A percentile compares a stretch with the other conserved stretches of the same genome.
Evolutionary conservation across 2,329 filamentous ascomycete genomes (phyloP).

Genomic region (Aspergillus pseudoterreus): DNA sequence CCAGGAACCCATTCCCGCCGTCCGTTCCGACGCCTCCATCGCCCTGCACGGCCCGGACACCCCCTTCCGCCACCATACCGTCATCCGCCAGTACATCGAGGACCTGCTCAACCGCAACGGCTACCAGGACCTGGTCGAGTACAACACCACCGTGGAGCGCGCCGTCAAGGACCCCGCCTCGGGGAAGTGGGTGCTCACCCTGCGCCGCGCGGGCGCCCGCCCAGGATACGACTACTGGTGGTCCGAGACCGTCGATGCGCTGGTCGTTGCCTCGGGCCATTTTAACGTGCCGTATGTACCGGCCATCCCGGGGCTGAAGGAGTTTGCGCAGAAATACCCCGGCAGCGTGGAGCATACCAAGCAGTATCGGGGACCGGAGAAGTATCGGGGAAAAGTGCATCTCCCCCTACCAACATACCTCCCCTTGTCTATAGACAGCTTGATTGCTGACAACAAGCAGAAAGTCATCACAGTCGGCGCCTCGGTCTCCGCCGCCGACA

Average conservation of each 20-base stretch:
- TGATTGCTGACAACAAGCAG: conserved; percentile 30
- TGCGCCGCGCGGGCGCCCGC: conserved; percentile 40
- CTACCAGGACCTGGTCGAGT: conserved; percentile 46
- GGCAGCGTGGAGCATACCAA: conserved; percentile 41
- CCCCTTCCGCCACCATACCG: conserved; percentile 60
- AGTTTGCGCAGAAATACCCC: conserved; percentile 37
- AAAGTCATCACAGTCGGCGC: conserved; percentile 60
- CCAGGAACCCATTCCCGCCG: conserved; percentile 51
- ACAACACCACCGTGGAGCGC: conserved; percentile 59
- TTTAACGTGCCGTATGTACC: conserved; percentile 56
- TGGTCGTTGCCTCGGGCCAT: conserved; percentile 59
- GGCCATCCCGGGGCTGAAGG: conserved; percentile 38
- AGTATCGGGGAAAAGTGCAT: conserved; percentile 37
- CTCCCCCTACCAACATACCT: neutral
- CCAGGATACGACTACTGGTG: conserved; percentile 55
- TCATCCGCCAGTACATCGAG: conserved; percentile 55
- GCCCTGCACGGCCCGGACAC: conserved; percentile 53
- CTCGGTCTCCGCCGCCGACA: conserved; percentile 63
- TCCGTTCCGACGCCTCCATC: conserved; percentile 41
- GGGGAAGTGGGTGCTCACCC: conserved; percentile 51
- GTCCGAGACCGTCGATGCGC: conserved; percentile 59
- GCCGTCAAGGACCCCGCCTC: conserved; percentile 48
- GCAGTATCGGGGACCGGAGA: conserved; percentile 33
- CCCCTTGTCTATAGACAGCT: neutral
- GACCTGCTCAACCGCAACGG: conserved; percentile 53